A percentile compares a stretch with the other conserved stretches of the same genome.
Conservation (phyloP, 345 rosid species). For the Kernera saxatilis region DNA sequence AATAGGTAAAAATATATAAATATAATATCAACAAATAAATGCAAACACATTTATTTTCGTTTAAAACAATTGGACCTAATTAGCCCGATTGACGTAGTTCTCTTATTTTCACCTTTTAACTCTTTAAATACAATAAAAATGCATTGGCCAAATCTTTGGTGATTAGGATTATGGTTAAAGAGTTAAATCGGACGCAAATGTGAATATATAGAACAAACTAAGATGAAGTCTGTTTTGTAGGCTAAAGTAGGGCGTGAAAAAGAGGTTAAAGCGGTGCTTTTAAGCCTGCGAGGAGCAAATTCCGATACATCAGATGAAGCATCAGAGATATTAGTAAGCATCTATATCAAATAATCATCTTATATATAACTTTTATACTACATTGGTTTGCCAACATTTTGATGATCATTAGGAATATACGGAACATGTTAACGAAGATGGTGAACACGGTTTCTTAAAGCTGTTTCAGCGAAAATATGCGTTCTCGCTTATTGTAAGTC, state of each 20-base stretch:
- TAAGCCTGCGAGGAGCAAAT: slow-evolving; percentile 16
- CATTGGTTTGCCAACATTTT: not conserved
- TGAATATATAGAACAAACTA: too few relatives aligned
- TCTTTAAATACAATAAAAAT: not conserved
- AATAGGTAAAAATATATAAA: too few relatives aligned
- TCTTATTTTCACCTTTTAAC: too few relatives aligned
- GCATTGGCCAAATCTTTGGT: not conserved
- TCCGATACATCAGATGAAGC: slow-evolving; percentile 29
- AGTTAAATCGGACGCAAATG: too few relatives aligned
- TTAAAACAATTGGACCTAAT: too few relatives aligned
- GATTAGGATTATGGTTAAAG: too few relatives aligned
- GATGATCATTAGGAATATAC: slow-evolving; percentile 15
- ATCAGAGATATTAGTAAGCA: slow-evolving; percentile 30
- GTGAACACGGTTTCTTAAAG: not conserved
- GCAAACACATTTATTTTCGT: too few relatives aligned
- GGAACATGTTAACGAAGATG: slow-evolving; percentile 9
- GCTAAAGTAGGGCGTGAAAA: slow-evolving; percentile 26
- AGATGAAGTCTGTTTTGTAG: not conserved
- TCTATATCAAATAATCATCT: not conserved
- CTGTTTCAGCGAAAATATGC: slow-evolving; percentile 27
- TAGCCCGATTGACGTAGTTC: too few relatives aligned
- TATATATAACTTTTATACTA: not conserved
- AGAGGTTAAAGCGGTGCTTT: slow-evolving; percentile 11
- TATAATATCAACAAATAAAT: too few relatives aligned
- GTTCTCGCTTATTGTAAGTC: slow-evolving; percentile 15